A percentile compares a stretch with the other conserved stretches of the same genome.
phyloP scores from a whole-genome alignment of 2,329 filamentous ascomycete species.

The Botrytis porri region DNA sequence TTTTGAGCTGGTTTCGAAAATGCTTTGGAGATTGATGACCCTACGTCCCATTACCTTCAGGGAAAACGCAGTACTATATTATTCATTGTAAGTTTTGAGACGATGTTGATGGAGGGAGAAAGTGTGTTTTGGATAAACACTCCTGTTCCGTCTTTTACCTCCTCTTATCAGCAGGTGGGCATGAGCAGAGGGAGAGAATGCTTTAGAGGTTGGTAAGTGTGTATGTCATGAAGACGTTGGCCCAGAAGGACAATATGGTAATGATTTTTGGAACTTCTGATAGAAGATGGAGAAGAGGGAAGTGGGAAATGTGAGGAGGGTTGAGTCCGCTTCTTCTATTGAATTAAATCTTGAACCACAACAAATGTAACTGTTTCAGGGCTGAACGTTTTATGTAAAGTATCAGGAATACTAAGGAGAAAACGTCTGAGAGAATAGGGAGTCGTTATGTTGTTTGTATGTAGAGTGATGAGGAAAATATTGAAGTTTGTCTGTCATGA shows the following conservation, averaged over 20 bases:
- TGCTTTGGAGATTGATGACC: not conserved
- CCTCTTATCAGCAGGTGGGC: too few relatives aligned
- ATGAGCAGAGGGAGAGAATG: too few relatives aligned
- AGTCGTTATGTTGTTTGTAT: not conserved
- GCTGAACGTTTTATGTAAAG: not conserved
- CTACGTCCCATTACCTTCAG: too few relatives aligned
- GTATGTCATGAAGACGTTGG: not conserved
- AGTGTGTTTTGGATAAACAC: too few relatives aligned
- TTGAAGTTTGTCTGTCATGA: not conserved
- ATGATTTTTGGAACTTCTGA: not conserved
- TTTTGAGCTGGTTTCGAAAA: fast-evolving
- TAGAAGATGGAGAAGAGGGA: not conserved
- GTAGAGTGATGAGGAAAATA: not conserved
- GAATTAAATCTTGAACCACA: not conserved
- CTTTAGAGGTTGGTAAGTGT: not conserved
- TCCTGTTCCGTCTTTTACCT: too few relatives aligned
- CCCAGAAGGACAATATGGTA: too few relatives aligned
- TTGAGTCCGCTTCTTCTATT: not conserved
- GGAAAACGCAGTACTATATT: too few relatives aligned
- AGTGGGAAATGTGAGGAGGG: not conserved
- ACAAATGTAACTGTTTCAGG: not conserved
- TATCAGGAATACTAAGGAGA: not conserved
- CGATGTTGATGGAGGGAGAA: too few relatives aligned
- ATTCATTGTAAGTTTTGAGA: too few relatives aligned
- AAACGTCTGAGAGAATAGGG: not conserved